Evolutionary conservation across 805 yeast genomes (phyloP).

Genomic region (Diddensiella caesifluorescens): DNA sequence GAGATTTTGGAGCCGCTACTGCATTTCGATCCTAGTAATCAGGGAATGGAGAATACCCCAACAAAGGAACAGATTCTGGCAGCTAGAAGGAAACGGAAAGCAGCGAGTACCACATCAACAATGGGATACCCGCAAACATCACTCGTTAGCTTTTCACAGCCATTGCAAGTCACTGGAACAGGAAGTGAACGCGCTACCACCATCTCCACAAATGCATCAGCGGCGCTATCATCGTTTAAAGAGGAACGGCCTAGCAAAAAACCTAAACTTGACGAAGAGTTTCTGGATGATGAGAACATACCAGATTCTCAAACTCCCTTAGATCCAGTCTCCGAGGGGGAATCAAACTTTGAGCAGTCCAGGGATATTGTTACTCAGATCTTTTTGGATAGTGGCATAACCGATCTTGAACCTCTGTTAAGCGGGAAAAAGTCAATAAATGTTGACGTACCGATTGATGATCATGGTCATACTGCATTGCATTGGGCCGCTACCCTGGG

Average conservation of each 20-base stretch:
- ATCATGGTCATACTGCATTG: constrained; percentile 84
- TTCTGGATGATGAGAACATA: constrained; percentile 22
- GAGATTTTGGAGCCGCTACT: constrained; percentile 49
- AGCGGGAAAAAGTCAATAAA: constrained; percentile 39
- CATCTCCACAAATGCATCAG: constrained; percentile 21
- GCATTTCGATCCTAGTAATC: constrained; percentile 37
- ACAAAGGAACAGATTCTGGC: constrained; percentile 45
- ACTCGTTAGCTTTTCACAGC: constrained; percentile 17
- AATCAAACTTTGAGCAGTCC: constrained; percentile 33
- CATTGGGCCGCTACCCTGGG: constrained; percentile 97
- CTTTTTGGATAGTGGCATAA: constrained; percentile 41
- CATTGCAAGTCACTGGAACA: constrained; percentile 17
- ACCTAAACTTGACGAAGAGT: constrained; percentile 1
- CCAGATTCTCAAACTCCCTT: constrained; percentile 31
- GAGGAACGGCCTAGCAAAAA: constrained; percentile 2
- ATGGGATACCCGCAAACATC: too few relatives aligned
- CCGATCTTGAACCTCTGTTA: constrained; percentile 30
- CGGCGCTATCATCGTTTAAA: constrained; percentile 21
- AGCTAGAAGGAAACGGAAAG: constrained; percentile 30
- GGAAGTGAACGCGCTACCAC: constrained; percentile 14
- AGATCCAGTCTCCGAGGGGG: constrained; percentile 38
- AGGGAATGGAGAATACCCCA: constrained; percentile 39
- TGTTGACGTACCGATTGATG: constrained; percentile 85
- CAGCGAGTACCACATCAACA: constrained; percentile 1
- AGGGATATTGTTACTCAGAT: constrained; percentile 46